Evolutionary conservation across 148 eudicot species (phyloP).

Genomic region (Dysphania ambrosioides): DNA sequence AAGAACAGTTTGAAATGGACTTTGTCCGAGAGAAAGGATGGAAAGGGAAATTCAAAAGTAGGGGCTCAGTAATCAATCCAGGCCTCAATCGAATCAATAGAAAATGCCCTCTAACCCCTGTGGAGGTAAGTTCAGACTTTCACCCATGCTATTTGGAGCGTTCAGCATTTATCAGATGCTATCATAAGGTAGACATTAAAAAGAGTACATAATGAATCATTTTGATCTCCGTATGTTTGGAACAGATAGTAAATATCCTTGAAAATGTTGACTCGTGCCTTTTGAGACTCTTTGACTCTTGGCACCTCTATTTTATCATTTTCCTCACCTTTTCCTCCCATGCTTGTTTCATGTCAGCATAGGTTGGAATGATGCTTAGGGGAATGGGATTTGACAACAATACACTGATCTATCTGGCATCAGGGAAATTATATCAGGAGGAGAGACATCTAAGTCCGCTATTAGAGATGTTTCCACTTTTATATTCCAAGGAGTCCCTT

Average conservation of each 20-base stretch:
- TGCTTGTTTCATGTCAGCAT: slow-evolving; percentile 53
- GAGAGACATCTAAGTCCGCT: slow-evolving; percentile 63
- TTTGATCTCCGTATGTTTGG: background rate
- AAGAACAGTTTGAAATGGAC: slow-evolving; percentile 55
- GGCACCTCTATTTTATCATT: background rate
- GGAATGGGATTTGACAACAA: slow-evolving; percentile 84
- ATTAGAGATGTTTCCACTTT: slow-evolving; percentile 78
- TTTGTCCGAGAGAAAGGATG: slow-evolving; percentile 66
- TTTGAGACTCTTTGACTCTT: too few species aligned
- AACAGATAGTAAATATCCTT: background rate
- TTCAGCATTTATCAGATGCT: background rate
- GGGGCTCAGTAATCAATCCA: slow-evolving; percentile 45
- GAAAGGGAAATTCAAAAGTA: slow-evolving; percentile 67
- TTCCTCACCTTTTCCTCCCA: slow-evolving; percentile 7
- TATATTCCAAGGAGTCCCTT: slow-evolving; percentile 68
- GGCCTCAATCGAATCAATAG: slow-evolving; percentile 63
- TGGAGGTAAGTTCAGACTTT: slow-evolving; percentile 55
- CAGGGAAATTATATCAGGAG: slow-evolving; percentile 66
- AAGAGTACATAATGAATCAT: background rate
- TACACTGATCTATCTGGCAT: slow-evolving; percentile 82
- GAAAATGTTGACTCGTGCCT: too few species aligned
- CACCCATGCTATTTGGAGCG: background rate
- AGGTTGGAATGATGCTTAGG: slow-evolving; percentile 94
- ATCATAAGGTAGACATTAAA: background rate
- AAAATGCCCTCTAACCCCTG: slow-evolving; percentile 85